Base-by-base conservation (phyloP, 495 filamentous ascomycete species). In the Chaetomium tenue region DNA sequence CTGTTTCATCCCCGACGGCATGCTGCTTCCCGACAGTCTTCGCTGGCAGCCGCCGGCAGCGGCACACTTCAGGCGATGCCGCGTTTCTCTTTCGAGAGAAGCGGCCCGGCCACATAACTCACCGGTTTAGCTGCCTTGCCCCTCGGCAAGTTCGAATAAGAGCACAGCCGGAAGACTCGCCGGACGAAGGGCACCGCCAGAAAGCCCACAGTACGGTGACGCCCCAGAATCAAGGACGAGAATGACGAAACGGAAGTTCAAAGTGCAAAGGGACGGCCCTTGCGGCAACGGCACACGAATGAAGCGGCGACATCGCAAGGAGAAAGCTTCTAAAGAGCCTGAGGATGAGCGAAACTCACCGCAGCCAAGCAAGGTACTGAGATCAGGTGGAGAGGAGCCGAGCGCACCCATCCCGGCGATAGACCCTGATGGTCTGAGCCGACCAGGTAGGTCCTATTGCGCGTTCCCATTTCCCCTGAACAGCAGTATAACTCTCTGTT, bases 371-470 rank as follows among this genome's bases (percentile, higher is more conserved):
- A 9, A 55, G 18, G 4, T 0, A n/a, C 20, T 15, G 28, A 13
- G 23, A 3, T 18, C 26, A n/a, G 30, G 15, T 16, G 28, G 18
- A 2, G 15, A 33, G 6, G 5, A n/a, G 2, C 3, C 25, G 26
- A 18, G 8, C n/a, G 28, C 26, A 6, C 3, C 22, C 8, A 83
- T 83, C 58, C 87, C 87, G 25, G 83, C 86, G 30, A 85, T 91
- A 58, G 88, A 91, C 74, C 89, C 89, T 64, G 86, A 91, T 72
- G 88, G 89, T 8, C 74, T 91, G 50, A 89, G 86, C 64, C 86
- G 87, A 74, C 89, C 89, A n/a, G 87, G 86, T 56, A 56, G 18
- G 28, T 37, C 30, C 18, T 12, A 2, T 56, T 22, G 6, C 18
- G n/a, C 30, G 7, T 8, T 28, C n/a, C 8, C 52, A 55, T 37